Base-by-base conservation (phyloP, 78 protist genomes). In the Cyanophora paradoxa region DNA sequence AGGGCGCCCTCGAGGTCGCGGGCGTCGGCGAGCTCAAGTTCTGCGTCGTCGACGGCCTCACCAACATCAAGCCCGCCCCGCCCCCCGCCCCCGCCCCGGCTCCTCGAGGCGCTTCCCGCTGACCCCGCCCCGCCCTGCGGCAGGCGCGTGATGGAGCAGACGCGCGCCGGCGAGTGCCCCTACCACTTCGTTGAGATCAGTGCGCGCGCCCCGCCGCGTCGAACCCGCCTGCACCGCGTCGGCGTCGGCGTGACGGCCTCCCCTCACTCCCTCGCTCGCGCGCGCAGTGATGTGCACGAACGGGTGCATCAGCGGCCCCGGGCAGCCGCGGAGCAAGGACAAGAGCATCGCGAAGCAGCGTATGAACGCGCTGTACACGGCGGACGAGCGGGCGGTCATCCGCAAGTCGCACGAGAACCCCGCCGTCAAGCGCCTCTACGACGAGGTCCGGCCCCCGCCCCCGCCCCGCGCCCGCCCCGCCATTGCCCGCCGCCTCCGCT, bases 231-330 rank as follows among this genome's bases (percentile, higher is more conserved):
- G n/a, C n/a, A n/a, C n/a, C n/a, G n/a, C n/a, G n/a, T n/a, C n/a
- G n/a, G n/a, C n/a, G n/a, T n/a, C n/a, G n/a, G n/a, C n/a, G n/a
- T n/a, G n/a, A n/a, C n/a, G n/a, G n/a, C n/a, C n/a, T n/a, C n/a
- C n/a, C n/a, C n/a, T n/a, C n/a, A n/a, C n/a, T n/a, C n/a, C n/a
- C n/a, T n/a, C n/a, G n/a, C n/a, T n/a, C n/a, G n/a, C n/a, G n/a
- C n/a, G n/a, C n/a, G n/a, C n/a, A n/a, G n/a, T 83, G 87, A 79
- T 80, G 37, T 83, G 87, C 77, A 57, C 78, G 33, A 70, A 72
- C 16, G 87, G 87, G 33, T 83, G 87, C 61, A 42, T 83, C 52
- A 64, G 77, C 2, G 87, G 87, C 56, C 84, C 84, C 37, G 87
- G 87, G 20, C 72, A 56, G 28, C 79, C 79, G 41, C 54, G 44